A percentile compares a stretch with the other conserved stretches of the same genome.
phyloP scores from a whole-genome alignment of 2,329 filamentous ascomycete genomes.

The Parafenestella ontariensis region DNA sequence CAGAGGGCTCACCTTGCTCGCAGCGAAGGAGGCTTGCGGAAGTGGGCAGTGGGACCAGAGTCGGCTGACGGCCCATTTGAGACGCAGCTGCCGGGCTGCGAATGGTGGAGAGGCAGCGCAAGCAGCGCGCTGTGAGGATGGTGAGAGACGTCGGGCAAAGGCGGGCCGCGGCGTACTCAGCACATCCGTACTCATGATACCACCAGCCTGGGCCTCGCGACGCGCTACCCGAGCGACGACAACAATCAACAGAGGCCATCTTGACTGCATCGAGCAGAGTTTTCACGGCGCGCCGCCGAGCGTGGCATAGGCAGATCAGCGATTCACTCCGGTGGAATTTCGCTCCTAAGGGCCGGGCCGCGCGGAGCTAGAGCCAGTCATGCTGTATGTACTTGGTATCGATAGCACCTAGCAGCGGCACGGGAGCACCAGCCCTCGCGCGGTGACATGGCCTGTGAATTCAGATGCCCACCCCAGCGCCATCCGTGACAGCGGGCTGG shows the following conservation, averaged over 20 bases:
- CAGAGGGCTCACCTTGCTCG: constrained; percentile 31
- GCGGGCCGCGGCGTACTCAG: constrained; percentile 24
- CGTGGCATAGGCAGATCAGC: constrained; percentile 31
- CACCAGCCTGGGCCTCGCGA: background rate
- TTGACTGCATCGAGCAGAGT: constrained; percentile 34
- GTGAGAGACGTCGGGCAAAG: constrained; percentile 15
- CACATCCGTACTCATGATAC: constrained; percentile 7
- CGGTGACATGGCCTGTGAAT: constrained; percentile 9
- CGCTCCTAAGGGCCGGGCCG: constrained; percentile 42
- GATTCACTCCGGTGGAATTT: constrained; percentile 23
- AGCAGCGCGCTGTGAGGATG: background rate
- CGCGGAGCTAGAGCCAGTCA: constrained; percentile 31
- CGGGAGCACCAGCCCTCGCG: constrained; percentile 19
- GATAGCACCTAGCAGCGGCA: constrained; percentile 19
- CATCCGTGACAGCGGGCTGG: constrained; percentile 16
- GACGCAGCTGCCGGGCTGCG: constrained; percentile 17
- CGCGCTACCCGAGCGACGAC: background rate
- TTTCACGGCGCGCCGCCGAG: constrained; percentile 23
- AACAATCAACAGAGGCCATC: no score
- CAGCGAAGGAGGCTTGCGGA: constrained; percentile 13
- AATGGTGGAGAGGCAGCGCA: constrained; percentile 17
- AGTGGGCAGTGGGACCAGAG: constrained; percentile 21
- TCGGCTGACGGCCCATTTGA: constrained; percentile 35
- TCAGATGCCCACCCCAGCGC: constrained; percentile 13
- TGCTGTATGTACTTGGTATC: constrained; percentile 13